Evolutionary conservation across 805 yeast genomes (phyloP), one percentile per base, ranked within the genome.

Genomic region (Starmera caribaea): DNA sequence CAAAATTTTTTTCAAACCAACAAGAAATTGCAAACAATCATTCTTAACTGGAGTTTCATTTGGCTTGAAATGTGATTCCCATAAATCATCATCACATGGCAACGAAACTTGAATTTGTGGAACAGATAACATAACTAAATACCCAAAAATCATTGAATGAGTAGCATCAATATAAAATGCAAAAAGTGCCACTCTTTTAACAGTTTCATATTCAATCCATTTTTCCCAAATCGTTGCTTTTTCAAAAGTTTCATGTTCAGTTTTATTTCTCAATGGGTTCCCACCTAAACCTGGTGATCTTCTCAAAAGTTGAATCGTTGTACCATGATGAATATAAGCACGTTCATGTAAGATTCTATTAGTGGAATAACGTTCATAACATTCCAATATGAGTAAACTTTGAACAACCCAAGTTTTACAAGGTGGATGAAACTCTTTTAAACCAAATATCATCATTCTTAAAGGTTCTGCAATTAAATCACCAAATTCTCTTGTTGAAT

Each of bases 321-420:
- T 81, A 5, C 92, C 95, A 57, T 86, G 96, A 54, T 87, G 95
- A 16, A 87, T 63, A 57, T 81, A 90, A 0, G 86, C 83, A 36
- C 96, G 61, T 59, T 86, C 96, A 55, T 86, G 96, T 49, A 83
- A 58, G 32, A 63, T 62, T 49, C 96, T 63, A 35, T 74, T 71
- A 0, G 86, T 66, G 48, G 81, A 78, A 43, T 81, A 71, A 61
- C 86, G 83, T 55, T 86, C 96, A 53, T 76, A 79, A 61, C 79
- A 77, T 53, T 86, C 95, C n/a, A 87, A 56, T 45, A 87, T 55
- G 40, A 82, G 58, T 45, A 86, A 65, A 48, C 85, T 68, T 57
- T 87, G 96, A 36, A 87, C 66, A 9, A 86, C 74, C 81, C 89
- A 86, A 8, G 81, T 63, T 45, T 69, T 69, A 0, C 87, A 81